Evolutionary conservation across 257 asterid species (phyloP).

Genomic region (Scutellaria baicalensis): DNA sequence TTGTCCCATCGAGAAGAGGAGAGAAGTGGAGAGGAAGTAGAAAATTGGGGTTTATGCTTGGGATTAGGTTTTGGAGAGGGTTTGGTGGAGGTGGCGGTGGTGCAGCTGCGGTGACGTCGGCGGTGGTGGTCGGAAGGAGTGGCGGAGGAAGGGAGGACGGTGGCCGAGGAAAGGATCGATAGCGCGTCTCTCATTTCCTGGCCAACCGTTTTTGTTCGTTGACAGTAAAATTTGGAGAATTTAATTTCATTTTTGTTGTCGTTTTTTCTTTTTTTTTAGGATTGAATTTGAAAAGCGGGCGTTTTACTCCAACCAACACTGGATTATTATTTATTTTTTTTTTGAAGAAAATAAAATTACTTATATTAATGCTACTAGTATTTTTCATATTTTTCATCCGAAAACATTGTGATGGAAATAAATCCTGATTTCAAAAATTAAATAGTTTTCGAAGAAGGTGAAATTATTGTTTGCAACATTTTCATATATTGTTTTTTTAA

Average conservation of each 20-base stretch:
- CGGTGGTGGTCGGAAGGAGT: conserved; percentile 22
- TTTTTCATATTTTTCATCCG: too few relatives aligned
- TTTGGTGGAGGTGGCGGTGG: conserved; percentile 25
- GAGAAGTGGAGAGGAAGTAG: conserved; percentile 39
- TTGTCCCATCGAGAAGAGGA: conserved; percentile 38
- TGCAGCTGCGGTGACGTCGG: conserved; percentile 18
- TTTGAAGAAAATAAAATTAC: too few relatives aligned
- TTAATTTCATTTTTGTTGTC: neutral
- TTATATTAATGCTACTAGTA: too few relatives aligned
- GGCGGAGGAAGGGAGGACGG: conserved; percentile 46
- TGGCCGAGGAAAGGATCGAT: conserved; percentile 48
- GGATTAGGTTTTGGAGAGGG: conserved; percentile 24
- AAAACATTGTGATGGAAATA: too few relatives aligned
- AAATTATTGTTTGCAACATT: too few relatives aligned
- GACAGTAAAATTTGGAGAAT: conserved; percentile 11
- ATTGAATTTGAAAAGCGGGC: conserved; percentile 51
- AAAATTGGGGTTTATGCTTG: conserved; percentile 20
- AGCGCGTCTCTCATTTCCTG: conserved; percentile 67
- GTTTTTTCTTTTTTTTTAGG: conserved; percentile 7
- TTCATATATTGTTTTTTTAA: too few relatives aligned
- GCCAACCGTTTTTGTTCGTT: conserved; percentile 35
- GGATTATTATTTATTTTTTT: neutral
- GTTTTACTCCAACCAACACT: neutral
- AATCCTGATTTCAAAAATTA: too few relatives aligned
- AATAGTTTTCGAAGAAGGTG: too few relatives aligned